Conservation (phyloP, 225 moss, liverwort and hornwort species). For the Bryum argenteum region DNA sequence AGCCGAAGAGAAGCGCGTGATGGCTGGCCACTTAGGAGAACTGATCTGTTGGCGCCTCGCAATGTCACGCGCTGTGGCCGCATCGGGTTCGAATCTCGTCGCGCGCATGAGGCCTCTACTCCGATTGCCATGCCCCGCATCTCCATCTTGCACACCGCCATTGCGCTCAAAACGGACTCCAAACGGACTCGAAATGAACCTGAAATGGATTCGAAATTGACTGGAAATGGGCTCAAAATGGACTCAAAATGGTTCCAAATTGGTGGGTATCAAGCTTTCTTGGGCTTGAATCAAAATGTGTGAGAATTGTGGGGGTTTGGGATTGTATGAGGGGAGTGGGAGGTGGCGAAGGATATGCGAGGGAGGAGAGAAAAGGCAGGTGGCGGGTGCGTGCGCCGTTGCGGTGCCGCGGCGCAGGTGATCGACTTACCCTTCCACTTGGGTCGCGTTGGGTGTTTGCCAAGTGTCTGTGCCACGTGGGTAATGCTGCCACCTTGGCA, state of each 20-base stretch:
- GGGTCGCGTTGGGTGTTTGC: not conserved
- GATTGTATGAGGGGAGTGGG: not conserved
- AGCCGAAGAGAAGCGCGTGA: not conserved
- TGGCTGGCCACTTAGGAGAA: not conserved
- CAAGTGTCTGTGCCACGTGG: not conserved
- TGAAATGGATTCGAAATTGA: too few species aligned
- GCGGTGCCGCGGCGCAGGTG: not conserved
- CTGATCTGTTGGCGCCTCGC: not conserved
- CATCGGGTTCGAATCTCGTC: not conserved
- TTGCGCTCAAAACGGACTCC: not conserved
- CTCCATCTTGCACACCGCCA: conserved; percentile 47
- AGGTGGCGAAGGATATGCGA: not conserved
- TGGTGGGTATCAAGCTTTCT: not conserved
- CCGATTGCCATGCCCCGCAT: not conserved
- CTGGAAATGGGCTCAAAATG: too few species aligned
- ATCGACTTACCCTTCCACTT: not conserved
- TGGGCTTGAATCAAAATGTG: not conserved
- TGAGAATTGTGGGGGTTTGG: not conserved
- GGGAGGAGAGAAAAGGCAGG: not conserved
- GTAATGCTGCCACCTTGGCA: not conserved
- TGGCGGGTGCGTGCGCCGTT: not conserved
- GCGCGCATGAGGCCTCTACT: not conserved
- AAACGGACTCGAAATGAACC: too few species aligned
- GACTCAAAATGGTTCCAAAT: not conserved
- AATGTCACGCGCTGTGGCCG: conserved; percentile 13